Conservation (phyloP, 75 land plant species). For the Picea sitchensis region DNA sequence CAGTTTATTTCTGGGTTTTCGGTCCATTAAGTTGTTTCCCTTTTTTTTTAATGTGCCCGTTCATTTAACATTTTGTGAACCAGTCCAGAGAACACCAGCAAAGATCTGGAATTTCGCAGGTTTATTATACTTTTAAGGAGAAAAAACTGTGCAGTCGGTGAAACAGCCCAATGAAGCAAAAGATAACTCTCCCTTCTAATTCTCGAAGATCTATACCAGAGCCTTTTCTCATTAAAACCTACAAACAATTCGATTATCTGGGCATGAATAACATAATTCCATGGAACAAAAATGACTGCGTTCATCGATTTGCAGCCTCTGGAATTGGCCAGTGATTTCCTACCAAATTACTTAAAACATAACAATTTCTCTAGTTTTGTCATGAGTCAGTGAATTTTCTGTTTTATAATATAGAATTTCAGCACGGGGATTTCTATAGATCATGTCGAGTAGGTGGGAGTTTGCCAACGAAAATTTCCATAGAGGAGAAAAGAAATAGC, state of each 20-base stretch:
- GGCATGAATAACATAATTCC: constrained; percentile 46
- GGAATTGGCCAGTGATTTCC: constrained; percentile 59
- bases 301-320: constrained; percentile 61
- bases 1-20: no score
- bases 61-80: no score
- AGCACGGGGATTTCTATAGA: constrained; percentile 74
- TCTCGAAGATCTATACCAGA: constrained; percentile 47
- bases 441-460: constrained; percentile 87
- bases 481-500: constrained; percentile 65
- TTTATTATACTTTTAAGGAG: no score
- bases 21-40: no score
- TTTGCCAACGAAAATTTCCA: constrained; percentile 88
- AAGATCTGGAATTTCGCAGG: no score
- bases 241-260: constrained; percentile 50
- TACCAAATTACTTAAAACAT: constrained; percentile 63
- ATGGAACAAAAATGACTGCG: constrained; percentile 60
- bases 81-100: no score
- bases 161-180: no score
- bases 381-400: background rate
- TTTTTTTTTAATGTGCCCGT: no score
- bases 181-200: constrained; percentile 29
- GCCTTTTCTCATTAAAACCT: constrained; percentile 50
- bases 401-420: background rate
- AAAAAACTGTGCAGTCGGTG: no score
- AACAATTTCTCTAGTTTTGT: constrained; percentile 67